Evolutionary conservation across 257 asterid genomes (phyloP), one percentile per base, ranked within the genome.

Genomic region (Echites panduratus): DNA sequence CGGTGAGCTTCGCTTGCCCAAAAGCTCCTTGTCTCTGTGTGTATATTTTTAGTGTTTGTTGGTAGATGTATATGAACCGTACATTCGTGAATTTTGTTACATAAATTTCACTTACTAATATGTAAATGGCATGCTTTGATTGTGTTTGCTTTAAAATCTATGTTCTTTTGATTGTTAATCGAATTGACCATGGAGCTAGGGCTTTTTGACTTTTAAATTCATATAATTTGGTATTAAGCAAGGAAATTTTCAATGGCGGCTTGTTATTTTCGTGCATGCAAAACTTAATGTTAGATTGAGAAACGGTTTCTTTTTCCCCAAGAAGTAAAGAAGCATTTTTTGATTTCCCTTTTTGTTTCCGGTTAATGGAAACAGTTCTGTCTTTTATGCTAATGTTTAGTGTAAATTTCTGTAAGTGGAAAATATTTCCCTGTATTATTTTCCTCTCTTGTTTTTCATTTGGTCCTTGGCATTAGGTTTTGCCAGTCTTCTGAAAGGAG

Each of bases 1-100:
- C 86, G 45, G 97, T 89, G 84, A 82, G n/a, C 29, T 78, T 71
- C 74, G 22, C 40, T 73, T 73, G 22, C 40, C 48, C 20, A n/a
- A 68, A 59, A 22, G 9, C 5, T 50, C 9, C 32, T 17, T 17
- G 24, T 16, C 24, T 24, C n/a, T 47, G 20, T 66, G 11, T 13
- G 58, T 11, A 16, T 7, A 11, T 19, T 7, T 49, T 47, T 67
- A 22, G 29, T 22, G 4, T 45, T 3, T 2, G 20, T 67, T 45
- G 41, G 41, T 26, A 13, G 32, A 50, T 52, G 45, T 35, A 20
- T 26, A 29, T 32, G 20, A 27, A 4, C n/a, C 17, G 6, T 4
- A 0, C 14, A 61, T 61, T 2, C 14, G 22, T 12, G 7, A 38
- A 10, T 2, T 5, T 53, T 11, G 29, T 20, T 38, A 5, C 20